Conservation (phyloP, 305 asterid species). For the Fraxinus ornus region DNA sequence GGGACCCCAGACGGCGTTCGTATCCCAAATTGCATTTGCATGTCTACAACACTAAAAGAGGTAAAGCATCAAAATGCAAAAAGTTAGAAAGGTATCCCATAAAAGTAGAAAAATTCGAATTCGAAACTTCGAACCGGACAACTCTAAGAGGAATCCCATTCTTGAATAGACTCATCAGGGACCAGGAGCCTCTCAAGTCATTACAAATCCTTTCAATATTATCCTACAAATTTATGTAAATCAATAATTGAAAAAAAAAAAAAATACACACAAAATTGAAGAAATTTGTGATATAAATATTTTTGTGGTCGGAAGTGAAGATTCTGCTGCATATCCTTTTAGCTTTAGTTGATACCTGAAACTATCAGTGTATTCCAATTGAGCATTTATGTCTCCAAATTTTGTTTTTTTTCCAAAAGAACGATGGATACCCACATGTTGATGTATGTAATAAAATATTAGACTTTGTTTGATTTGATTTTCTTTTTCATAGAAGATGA, state of each 20-base stretch:
- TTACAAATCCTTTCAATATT: neutral
- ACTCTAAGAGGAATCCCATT: neutral
- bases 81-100: neutral
- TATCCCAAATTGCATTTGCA: too few relatives aligned
- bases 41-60: neutral
- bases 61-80: neutral
- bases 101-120: neutral
- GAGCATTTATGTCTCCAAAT: neutral
- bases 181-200: neutral
- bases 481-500: too few relatives aligned
- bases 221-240: neutral
- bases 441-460: neutral
- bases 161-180: neutral
- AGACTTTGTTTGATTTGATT: too few relatives aligned
- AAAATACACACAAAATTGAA: too few relatives aligned
- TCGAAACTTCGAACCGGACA: neutral
- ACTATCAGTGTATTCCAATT: neutral
- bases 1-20: neutral
- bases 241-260: neutral
- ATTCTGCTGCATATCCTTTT: too few relatives aligned
- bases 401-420: neutral
- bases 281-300: too few relatives aligned
- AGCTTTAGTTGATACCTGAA: too few relatives aligned
- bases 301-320: too few relatives aligned
- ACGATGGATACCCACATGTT: neutral